These are phyloP conservation scores for Russula ochroleuca DNA, from an alignment of 768 basidiomycete species.

Conservation along the genomic window DNA sequence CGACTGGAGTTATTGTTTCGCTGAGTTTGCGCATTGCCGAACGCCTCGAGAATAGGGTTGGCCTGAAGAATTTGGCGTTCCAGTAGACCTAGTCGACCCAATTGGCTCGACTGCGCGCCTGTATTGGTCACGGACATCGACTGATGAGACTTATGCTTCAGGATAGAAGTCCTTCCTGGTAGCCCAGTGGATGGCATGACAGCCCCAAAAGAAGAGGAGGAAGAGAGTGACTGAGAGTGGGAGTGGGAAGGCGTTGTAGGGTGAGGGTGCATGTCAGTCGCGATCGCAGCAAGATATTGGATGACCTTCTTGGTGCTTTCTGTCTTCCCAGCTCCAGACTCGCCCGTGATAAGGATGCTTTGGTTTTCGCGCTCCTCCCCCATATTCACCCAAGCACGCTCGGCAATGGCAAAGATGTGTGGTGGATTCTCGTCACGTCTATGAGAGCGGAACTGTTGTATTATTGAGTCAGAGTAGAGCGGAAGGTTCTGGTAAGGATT, in stretches of 20 bases:
- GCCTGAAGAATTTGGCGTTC: constrained; percentile 97
- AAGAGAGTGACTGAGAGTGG: constrained; percentile 57
- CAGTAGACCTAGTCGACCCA: constrained; percentile 77
- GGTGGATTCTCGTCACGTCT: constrained; percentile 91
- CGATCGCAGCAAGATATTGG: constrained; percentile 97
- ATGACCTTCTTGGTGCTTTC: constrained; percentile 99
- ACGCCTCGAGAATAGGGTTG: constrained; percentile 95
- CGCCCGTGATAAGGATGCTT: constrained; percentile 98
- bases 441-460: constrained; percentile 86
- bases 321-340: constrained; percentile 98
- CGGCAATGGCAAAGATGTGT: constrained; percentile 95
- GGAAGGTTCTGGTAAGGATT: constrained; percentile 94
- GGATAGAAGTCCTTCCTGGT: constrained; percentile 58
- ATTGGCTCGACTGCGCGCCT: constrained; percentile 47
- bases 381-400: constrained; percentile 98
- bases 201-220: constrained; percentile 44
- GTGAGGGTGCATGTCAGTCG: constrained; percentile 66
- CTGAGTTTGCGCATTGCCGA: constrained; percentile 98
- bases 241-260: constrained; percentile 54
- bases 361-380: constrained; percentile 96
- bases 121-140: constrained; percentile 44
- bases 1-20: constrained; percentile 98
- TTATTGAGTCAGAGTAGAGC: constrained; percentile 82
- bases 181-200: constrained; percentile 64
- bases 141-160: constrained; percentile 47